Conservation (phyloP, 352 stramenopile species). For the Phytophthora pluvialis region DNA sequence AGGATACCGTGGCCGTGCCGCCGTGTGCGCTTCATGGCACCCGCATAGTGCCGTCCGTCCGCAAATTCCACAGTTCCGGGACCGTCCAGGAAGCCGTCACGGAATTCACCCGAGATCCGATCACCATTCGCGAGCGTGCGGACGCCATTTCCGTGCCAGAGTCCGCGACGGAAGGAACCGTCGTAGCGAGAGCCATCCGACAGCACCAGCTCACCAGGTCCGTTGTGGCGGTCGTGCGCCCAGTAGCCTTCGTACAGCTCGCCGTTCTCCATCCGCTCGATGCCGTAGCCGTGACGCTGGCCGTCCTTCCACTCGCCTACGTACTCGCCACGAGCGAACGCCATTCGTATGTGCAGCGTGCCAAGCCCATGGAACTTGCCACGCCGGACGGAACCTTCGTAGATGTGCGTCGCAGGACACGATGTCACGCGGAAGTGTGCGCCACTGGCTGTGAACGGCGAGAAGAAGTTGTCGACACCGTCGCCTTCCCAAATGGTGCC, state of each 20-base stretch:
- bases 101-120: constrained; percentile 62
- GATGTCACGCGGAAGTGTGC: constrained; percentile 63
- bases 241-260: constrained; percentile 86
- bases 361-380: constrained; percentile 81
- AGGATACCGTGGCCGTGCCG: constrained; percentile 84
- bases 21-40: constrained; percentile 61
- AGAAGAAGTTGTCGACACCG: constrained; percentile 86
- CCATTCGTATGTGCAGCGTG: constrained; percentile 63
- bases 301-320: constrained; percentile 87
- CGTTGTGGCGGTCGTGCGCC: constrained; percentile 68
- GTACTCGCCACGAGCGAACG: constrained; percentile 74
- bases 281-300: constrained; percentile 79
- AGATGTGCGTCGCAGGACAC: constrained; percentile 49
- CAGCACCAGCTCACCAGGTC: constrained; percentile 70
- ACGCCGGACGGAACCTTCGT: constrained; percentile 55
- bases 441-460: constrained; percentile 68
- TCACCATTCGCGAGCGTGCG: constrained; percentile 69
- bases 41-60: constrained; percentile 73
- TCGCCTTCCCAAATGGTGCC: constrained; percentile 80
- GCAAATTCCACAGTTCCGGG: constrained; percentile 66
- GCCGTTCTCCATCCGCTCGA: constrained; percentile 76
- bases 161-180: constrained; percentile 64
- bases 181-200: constrained; percentile 74
- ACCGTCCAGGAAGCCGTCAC: constrained; percentile 64
- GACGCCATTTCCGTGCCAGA: constrained; percentile 76